A percentile compares a stretch with the other conserved stretches of the same genome.
These are phyloP conservation scores for Aspergillus olivimuriae DNA, from an alignment of 495 filamentous ascomycete species.

Conservation along the genomic window DNA sequence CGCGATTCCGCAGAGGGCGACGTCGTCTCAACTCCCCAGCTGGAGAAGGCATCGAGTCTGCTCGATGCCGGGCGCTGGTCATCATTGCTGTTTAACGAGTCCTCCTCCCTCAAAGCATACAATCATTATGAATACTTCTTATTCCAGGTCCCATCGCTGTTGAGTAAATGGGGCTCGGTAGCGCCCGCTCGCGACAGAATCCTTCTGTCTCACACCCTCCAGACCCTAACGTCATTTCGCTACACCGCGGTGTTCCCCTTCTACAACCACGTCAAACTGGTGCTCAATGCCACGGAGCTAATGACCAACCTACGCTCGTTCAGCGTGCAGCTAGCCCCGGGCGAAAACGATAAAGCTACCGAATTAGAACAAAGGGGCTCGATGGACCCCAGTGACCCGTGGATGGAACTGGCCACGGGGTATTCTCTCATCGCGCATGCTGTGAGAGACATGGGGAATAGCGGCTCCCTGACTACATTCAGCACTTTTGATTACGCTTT, in stretches of 20 bases:
- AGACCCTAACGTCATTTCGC: conserved; percentile 23
- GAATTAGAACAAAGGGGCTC: conserved; percentile 36
- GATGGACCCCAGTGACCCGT: conserved; percentile 37
- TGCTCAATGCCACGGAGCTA: conserved; percentile 22
- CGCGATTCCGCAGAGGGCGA: conserved; percentile 4
- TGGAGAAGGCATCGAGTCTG: conserved; percentile 13
- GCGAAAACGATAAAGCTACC: conserved; percentile 22
- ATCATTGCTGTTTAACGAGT: conserved; percentile 34
- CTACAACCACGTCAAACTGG: conserved; percentile 36
- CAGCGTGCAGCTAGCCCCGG: conserved; percentile 28
- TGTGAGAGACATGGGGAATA: conserved; percentile 16
- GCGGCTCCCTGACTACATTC: conserved; percentile 19
- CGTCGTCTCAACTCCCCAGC: neutral
- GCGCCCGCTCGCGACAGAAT: conserved; percentile 2
- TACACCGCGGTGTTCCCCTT: conserved; percentile 42
- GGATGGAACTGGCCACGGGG: conserved; percentile 38
- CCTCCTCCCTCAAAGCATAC: conserved; percentile 37
- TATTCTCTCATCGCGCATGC: conserved; percentile 33
- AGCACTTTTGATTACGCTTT: conserved; percentile 24
- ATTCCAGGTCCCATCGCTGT: conserved; percentile 28
- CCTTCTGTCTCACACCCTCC: conserved; percentile 11
- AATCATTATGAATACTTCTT: conserved; percentile 41
- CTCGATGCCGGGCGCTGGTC: conserved; percentile 26
- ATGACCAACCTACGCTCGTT: conserved; percentile 26
- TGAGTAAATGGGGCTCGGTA: conserved; percentile 26